Conservation (phyloP, 192 early-diverging fungal genomes). For the Geranomyces variabilis region DNA sequence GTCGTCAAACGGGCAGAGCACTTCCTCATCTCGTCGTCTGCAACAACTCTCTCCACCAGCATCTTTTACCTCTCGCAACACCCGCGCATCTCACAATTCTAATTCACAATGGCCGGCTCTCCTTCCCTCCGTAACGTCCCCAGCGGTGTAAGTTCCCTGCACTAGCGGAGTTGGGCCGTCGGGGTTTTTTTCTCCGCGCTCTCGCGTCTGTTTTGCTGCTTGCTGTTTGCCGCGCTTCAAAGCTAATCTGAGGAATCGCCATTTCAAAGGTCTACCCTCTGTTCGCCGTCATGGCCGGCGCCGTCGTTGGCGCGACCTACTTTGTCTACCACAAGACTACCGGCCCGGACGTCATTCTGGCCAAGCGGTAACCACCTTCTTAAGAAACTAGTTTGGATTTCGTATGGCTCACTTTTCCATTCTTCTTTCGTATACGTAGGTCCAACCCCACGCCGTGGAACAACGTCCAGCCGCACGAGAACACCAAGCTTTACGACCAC, state of each 20-base stretch:
- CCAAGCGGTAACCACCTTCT: background rate
- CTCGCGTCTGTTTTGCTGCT: too few species aligned
- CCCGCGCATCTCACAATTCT: background rate
- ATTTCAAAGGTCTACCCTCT: constrained; percentile 37
- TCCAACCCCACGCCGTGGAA: constrained; percentile 40
- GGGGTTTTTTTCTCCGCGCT: too few species aligned
- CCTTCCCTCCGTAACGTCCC: constrained; percentile 18
- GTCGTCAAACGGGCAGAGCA: too few species aligned
- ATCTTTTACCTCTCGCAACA: background rate
- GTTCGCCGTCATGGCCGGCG: constrained; percentile 35
- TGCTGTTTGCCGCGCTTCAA: too few species aligned
- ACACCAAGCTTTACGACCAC: constrained; percentile 40
- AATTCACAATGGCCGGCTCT: constrained; percentile 16
- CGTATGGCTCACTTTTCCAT: too few species aligned
- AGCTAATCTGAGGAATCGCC: too few species aligned
- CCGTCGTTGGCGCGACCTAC: constrained; percentile 27
- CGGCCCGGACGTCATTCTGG: constrained; percentile 26
- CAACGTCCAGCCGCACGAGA: constrained; percentile 37
- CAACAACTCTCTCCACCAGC: background rate
- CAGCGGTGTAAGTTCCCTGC: constrained; percentile 15
- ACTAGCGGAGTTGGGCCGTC: too few species aligned
- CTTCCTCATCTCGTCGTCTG: too few species aligned
- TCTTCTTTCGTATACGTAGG: background rate
- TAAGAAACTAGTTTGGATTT: too few species aligned
- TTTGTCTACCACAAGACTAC: constrained; percentile 25